Evolutionary conservation across 768 basidiomycete species (phyloP), one percentile per base, ranked within the genome.

Genomic region (Lactifluus volemus): DNA sequence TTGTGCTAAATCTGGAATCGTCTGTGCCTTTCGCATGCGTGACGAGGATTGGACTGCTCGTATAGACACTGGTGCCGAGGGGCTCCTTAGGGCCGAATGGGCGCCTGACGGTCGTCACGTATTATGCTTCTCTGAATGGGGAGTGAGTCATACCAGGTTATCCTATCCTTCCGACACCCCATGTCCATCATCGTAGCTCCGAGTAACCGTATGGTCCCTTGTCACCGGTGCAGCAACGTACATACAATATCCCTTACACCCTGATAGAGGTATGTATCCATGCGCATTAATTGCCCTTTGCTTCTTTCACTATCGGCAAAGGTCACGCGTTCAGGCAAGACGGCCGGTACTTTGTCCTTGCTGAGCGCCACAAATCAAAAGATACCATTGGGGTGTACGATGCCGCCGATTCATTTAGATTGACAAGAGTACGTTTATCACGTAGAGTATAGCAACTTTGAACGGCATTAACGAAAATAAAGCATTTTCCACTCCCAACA

Each of bases 81-180:
- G 94, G 11, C 81, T 97, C 52, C 81, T 85, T 19, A 90, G 84
- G 69, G 90, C 87, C 17, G 91, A 95, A 68, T 98, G 94, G 94
- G 89, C 88, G 0, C 89, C 88, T 2, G 89, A 88, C 69, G 92
- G 92, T 15, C 79, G 89, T 41, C 84, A 83, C 15, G 77, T 97
- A 5, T 73, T 97, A 34, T 95, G 90, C 68, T 98, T 94, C 73
- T 94, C 92, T 4, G 89, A 94, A 67, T 91, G 91, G 88, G 91
- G 89, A 67, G 94, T 95, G 75, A 77, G 93, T 82, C 21, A 19
- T 34, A 47, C 42, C 63, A 58, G 30, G 36, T 54, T 41, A 41
- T 49, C 3, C 12, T 55, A 29, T 1, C 14, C 2, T 55, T 19
- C n/a, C 9, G 45, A 5, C 15, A 11, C 44, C 36, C 57, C 11